A percentile compares a stretch with the other conserved stretches of the same genome.
Conservation (phyloP, 768 basidiomycete species). For the Cubamyces sp. region DNA sequence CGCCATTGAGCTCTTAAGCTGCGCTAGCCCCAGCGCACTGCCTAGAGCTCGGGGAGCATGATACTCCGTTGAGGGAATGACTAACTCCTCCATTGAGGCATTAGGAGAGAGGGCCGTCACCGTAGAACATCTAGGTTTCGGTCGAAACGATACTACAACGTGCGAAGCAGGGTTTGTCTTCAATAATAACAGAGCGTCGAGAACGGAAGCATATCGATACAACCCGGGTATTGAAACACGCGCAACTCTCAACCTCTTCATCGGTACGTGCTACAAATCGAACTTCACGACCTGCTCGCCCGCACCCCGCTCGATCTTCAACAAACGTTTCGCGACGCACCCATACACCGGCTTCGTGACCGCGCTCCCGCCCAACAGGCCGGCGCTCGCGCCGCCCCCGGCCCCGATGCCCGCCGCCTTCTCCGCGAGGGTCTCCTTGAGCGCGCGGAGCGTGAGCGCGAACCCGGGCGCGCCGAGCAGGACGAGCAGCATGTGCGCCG, state of each 20-base stretch:
- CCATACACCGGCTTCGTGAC: constrained; percentile 69
- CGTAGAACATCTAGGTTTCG: no score
- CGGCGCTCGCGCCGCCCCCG: constrained; percentile 15
- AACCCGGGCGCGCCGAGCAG: constrained; percentile 59
- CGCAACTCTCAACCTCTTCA: no score
- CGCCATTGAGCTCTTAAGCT: no score
- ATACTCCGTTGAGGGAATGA: no score
- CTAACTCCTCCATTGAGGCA: no score
- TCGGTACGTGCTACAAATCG: constrained; percentile 45
- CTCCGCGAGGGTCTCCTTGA: constrained; percentile 58
- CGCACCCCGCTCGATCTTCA: constrained; percentile 76
- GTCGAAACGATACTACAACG: no score
- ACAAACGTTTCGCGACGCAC: constrained; percentile 79
- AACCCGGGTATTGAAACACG: neutral
- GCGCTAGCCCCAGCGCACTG: no score
- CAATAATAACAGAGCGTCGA: neutral
- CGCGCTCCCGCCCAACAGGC: constrained; percentile 43
- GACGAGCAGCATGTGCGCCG: constrained; percentile 64
- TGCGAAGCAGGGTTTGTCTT: no score
- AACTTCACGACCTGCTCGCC: constrained; percentile 79
- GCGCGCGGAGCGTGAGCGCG: constrained; percentile 60
- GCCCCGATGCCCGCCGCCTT: constrained; percentile 43
- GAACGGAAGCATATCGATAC: neutral
- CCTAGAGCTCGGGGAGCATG: no score
- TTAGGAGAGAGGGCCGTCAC: no score